phyloP scores from a whole-genome alignment of 768 basidiomycete species.

The Tylopilus felleus region DNA sequence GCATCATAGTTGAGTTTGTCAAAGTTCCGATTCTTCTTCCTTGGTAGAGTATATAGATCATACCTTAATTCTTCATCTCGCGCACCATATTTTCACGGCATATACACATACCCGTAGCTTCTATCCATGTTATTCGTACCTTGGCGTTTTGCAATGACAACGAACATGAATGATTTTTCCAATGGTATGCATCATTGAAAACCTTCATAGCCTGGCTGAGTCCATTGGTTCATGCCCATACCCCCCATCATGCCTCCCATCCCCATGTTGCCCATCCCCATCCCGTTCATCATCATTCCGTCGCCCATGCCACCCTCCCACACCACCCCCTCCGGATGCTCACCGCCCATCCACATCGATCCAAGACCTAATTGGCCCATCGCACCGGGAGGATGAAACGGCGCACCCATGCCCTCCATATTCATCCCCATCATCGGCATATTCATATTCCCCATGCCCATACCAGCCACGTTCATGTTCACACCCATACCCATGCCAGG shows the following conservation, averaged over 20 bases:
- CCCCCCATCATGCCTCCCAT: slow-evolving; percentile 32
- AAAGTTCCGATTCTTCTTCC: slow-evolving; percentile 21
- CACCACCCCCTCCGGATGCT: slow-evolving; percentile 32
- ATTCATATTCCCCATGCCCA: slow-evolving; percentile 39
- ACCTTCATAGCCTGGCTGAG: slow-evolving; percentile 32
- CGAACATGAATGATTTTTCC: not conserved
- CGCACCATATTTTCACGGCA: slow-evolving; percentile 23
- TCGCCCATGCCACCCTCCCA: slow-evolving; percentile 39
- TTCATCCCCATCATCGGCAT: slow-evolving; percentile 43
- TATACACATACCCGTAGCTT: slow-evolving; percentile 24
- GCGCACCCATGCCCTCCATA: slow-evolving; percentile 30
- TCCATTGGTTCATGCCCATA: slow-evolving; percentile 41
- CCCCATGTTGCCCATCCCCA: slow-evolving; percentile 35
- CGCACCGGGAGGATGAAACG: slow-evolving; percentile 20
- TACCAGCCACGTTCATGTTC: slow-evolving; percentile 38
- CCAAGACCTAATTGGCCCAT: slow-evolving; percentile 25
- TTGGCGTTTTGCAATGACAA: slow-evolving; percentile 2
- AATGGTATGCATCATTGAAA: slow-evolving; percentile 23
- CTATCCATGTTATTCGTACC: slow-evolving; percentile 8
- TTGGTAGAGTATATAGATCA: slow-evolving; percentile 48
- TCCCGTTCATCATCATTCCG: slow-evolving; percentile 43
- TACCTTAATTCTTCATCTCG: slow-evolving; percentile 24
- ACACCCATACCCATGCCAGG: slow-evolving; percentile 37
- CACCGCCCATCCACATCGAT: slow-evolving; percentile 36
- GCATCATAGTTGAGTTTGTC: not conserved